Conservation (phyloP, 2,329 filamentous ascomycete species). For the Mycocentrospora acerina region DNA sequence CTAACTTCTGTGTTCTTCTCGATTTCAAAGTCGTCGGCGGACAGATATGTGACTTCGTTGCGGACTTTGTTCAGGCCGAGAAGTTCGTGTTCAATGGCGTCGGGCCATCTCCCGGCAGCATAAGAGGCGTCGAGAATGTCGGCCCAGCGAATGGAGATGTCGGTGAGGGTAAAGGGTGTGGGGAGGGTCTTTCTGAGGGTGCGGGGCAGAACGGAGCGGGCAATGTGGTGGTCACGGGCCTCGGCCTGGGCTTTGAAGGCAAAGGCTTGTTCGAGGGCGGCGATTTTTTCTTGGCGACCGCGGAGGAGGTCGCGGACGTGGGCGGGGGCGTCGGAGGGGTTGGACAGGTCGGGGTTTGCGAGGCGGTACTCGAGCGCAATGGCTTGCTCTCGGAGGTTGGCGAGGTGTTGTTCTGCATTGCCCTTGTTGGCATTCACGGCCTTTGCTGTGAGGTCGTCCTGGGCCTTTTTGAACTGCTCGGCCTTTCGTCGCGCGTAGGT, state of each 20-base stretch:
- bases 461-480: constrained; percentile 22
- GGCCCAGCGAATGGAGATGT: constrained; percentile 35
- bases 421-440: constrained; percentile 23
- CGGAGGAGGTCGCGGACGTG: constrained; percentile 13
- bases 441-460: constrained; percentile 11
- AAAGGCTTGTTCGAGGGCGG: constrained; percentile 24
- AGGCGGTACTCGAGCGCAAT: constrained; percentile 12
- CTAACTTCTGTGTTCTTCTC: constrained; percentile 20
- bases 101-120: constrained; percentile 23
- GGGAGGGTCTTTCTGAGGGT: constrained; percentile 17
- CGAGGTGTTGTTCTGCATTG: constrained; percentile 21
- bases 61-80: constrained; percentile 16
- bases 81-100: constrained; percentile 22
- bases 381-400: constrained; percentile 14
- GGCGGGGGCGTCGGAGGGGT: constrained; percentile 9
- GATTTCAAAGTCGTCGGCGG: constrained; percentile 20
- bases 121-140: constrained; percentile 37
- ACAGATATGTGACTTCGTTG: constrained; percentile 14
- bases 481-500: constrained; percentile 26
- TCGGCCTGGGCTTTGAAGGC: constrained; percentile 18
- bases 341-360: constrained; percentile 14
- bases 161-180: constrained; percentile 26
- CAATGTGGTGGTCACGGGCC: constrained; percentile 20
- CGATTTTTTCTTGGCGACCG: constrained; percentile 14
- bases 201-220: constrained; percentile 26